These are phyloP conservation scores for Salix suchowensis DNA, from an alignment of 345 rosid species.

Conservation along the genomic window DNA sequence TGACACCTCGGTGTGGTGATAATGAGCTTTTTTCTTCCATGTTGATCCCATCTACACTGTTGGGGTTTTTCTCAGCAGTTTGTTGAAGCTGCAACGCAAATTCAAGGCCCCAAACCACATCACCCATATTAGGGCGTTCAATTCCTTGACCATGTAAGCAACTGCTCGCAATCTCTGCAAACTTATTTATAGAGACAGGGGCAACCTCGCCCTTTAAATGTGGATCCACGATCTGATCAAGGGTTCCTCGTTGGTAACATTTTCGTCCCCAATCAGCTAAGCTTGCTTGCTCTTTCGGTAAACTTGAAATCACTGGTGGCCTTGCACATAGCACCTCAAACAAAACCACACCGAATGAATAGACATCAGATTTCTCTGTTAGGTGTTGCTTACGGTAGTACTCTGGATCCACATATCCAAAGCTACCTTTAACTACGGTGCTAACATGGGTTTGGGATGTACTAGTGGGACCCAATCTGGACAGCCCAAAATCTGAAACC, in stretches of 20 bases:
- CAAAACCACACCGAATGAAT: slow-evolving; percentile 61
- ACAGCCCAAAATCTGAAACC: slow-evolving; percentile 53
- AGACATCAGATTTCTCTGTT: slow-evolving; percentile 66
- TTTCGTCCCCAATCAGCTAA: slow-evolving; percentile 39
- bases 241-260: slow-evolving; percentile 18
- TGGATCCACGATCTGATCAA: slow-evolving; percentile 39
- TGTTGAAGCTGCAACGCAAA: slow-evolving; percentile 24
- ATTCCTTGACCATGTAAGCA: slow-evolving; percentile 30
- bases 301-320: slow-evolving; percentile 27
- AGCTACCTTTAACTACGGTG: slow-evolving; percentile 49
- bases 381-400: slow-evolving; percentile 46
- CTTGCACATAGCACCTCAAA: slow-evolving; percentile 53
- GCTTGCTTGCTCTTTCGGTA: slow-evolving; percentile 26
- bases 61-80: slow-evolving; percentile 5
- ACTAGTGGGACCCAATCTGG: slow-evolving; percentile 34
- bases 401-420: slow-evolving; percentile 64
- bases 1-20: not conserved
- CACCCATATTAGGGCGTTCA: slow-evolving; percentile 20
- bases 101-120: slow-evolving; percentile 24
- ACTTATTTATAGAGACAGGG: slow-evolving; percentile 35
- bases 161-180: slow-evolving; percentile 36
- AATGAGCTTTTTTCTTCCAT: not conserved
- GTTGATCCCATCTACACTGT: not conserved
- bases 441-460: slow-evolving; percentile 40
- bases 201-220: slow-evolving; percentile 30